These are phyloP conservation scores for Akanthomyces muscarius DNA, from an alignment of 2,329 filamentous ascomycete species.

Conservation along the genomic window DNA sequence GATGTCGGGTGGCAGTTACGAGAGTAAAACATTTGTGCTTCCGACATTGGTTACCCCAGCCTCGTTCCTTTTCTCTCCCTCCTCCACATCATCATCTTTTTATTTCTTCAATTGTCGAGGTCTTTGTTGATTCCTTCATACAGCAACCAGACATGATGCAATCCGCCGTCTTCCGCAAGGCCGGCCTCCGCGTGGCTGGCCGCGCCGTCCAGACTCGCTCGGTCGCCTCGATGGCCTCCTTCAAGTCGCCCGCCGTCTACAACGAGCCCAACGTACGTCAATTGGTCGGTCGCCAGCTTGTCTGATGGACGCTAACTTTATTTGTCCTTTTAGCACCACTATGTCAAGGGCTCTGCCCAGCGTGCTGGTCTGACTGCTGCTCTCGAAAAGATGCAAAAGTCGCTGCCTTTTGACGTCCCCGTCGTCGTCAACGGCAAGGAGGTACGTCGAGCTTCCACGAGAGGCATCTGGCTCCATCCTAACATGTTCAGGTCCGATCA, in stretches of 20 bases:
- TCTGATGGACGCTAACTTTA: background rate
- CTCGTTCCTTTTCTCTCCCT: background rate
- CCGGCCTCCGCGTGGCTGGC: conserved; percentile 30
- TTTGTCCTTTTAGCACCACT: conserved; percentile 67
- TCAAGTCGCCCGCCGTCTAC: conserved; percentile 79
- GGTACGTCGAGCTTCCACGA: conserved; percentile 40
- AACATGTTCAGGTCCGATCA: conserved; percentile 55
- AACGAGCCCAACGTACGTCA: conserved; percentile 92
- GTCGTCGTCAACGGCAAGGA: conserved; percentile 79
- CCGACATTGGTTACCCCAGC: conserved; percentile 2
- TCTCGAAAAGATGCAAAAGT: conserved; percentile 63
- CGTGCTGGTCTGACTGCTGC: conserved; percentile 72
- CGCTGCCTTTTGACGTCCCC: conserved; percentile 71
- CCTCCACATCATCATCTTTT: conserved; percentile 1
- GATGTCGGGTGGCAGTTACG: conserved; percentile 14
- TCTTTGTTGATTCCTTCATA: conserved; percentile 12
- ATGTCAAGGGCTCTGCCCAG: conserved; percentile 76
- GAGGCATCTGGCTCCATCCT: background rate
- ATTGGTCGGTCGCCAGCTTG: background rate
- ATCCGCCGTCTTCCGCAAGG: conserved; percentile 31
- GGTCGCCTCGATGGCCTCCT: conserved; percentile 66
- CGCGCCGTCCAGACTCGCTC: conserved; percentile 29
- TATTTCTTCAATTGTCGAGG: conserved; percentile 19
- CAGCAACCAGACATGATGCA: conserved; percentile 27
- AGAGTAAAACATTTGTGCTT: conserved; percentile 4